phyloP scores from a whole-genome alignment of 2,329 filamentous ascomycete genomes.

The Claviceps purpurea region DNA sequence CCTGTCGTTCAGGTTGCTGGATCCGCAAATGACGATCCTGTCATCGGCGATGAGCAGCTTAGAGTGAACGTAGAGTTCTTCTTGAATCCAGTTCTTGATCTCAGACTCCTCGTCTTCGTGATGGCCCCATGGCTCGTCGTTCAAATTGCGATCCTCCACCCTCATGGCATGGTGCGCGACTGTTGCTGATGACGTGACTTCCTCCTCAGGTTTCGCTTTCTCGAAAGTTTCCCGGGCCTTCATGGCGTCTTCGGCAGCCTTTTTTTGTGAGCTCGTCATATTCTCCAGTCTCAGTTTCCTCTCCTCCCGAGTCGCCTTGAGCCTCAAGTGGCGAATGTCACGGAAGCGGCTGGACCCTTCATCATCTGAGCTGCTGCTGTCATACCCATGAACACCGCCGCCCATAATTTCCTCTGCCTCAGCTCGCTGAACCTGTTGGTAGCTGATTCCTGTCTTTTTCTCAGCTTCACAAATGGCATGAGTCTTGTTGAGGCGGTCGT shows the following conservation, averaged over 20 bases:
- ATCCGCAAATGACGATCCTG: conserved; percentile 69
- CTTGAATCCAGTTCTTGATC: conserved; percentile 80
- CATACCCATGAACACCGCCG: conserved; percentile 50
- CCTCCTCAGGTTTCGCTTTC: conserved; percentile 26
- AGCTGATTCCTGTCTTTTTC: conserved; percentile 67
- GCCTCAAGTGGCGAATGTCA: conserved; percentile 1
- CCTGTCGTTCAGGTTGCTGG: conserved; percentile 84
- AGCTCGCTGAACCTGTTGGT: conserved; percentile 75
- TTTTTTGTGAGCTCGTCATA: conserved; percentile 14
- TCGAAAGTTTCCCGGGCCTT: conserved; percentile 42
- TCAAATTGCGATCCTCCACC: conserved; percentile 36
- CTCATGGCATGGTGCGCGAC: conserved; percentile 77
- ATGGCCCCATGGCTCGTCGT: conserved; percentile 61
- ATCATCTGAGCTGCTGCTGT: conserved; percentile 24
- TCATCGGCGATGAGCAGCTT: conserved; percentile 89
- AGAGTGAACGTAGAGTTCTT: conserved; percentile 89
- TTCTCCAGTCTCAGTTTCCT: neutral
- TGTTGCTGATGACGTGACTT: conserved; percentile 24
- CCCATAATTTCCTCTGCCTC: conserved; percentile 83
- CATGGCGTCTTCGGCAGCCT: conserved; percentile 23
- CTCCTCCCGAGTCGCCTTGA: conserved; percentile 22
- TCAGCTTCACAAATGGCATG: conserved; percentile 61
- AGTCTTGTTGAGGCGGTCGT: conserved; percentile 82
- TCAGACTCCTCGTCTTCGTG: conserved; percentile 55
- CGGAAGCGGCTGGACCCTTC: conserved; percentile 2